A percentile compares a stretch with the other conserved stretches of the same genome.
phyloP scores from a whole-genome alignment of 805 yeast genomes.

The Wickerhamiella shivajii region DNA sequence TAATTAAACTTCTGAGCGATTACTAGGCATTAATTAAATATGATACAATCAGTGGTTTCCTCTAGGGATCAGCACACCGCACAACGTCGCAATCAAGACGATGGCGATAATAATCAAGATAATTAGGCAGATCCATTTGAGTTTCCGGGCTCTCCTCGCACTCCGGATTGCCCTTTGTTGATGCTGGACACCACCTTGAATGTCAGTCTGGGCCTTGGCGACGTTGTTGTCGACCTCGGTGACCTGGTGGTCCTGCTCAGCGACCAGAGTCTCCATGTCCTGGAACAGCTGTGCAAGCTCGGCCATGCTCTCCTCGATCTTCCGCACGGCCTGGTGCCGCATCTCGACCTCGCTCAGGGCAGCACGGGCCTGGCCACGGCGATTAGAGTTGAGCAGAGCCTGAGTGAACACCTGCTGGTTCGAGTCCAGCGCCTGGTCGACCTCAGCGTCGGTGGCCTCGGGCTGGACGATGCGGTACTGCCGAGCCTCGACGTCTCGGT shows the following conservation, averaged over 20 bases:
- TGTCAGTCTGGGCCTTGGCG: constrained; percentile 69
- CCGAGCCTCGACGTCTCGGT: constrained; percentile 77
- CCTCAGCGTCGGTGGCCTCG: constrained; percentile 53
- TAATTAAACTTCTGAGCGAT: too few relatives aligned
- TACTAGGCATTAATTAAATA: too few relatives aligned
- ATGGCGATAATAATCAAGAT: constrained; percentile 19
- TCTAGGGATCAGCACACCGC: constrained; percentile 7
- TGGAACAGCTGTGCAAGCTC: constrained; percentile 89
- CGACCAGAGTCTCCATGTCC: constrained; percentile 92
- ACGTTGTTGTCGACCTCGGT: constrained; percentile 73
- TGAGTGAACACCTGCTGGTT: constrained; percentile 90
- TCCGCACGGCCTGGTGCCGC: constrained; percentile 87
- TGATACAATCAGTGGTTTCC: too few relatives aligned
- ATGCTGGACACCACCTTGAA: constrained; percentile 90
- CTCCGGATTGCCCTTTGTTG: constrained; percentile 76
- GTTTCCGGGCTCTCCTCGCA: constrained; percentile 82
- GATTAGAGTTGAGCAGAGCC: constrained; percentile 36
- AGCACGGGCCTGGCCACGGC: constrained; percentile 65
- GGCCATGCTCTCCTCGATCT: constrained; percentile 88
- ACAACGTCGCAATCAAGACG: constrained; percentile 16
- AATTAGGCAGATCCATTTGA: constrained; percentile 65
- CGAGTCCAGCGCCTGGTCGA: constrained; percentile 66
- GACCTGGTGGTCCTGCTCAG: constrained; percentile 84
- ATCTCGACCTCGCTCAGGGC: constrained; percentile 92
- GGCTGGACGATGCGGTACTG: constrained; percentile 65